Base-by-base conservation (phyloP, 2,329 filamentous ascomycete genomes). In the Teratosphaeria epicoccoides region DNA sequence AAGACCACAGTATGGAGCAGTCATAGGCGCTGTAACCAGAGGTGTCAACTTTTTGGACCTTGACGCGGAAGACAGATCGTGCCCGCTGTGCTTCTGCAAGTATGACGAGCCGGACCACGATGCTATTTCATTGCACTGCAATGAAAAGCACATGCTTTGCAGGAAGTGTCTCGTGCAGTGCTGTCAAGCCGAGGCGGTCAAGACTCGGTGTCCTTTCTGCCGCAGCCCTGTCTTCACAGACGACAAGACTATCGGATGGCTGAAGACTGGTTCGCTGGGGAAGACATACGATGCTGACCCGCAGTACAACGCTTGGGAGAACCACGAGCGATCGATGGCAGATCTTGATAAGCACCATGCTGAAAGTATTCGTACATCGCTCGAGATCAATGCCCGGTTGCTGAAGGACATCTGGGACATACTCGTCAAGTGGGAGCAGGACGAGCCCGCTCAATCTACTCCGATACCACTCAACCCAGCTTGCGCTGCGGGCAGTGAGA, bases 141-240 rank as follows among this genome's bases (percentile, higher is more conserved):
- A 28, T 17, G 25, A 28, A 11, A 46, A 46, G 23, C 44, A 46
- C 44, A n/a, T 46, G 44, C 44, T 46, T 2, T 46, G 44, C 44
- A 46, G 25, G 25, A 14, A 24, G 6, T 46, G 44, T 20, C 25
- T 46, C 12, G 11, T 46, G 25, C 44, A 23, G 25, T 24, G 23
- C 25, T 46, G 44, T 23, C 44, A 46, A 11, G 17, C 20, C 25
- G 44, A 28, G 23, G 23, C 23, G 20, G 22, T 24, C 3, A 28
- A 46, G 25, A 28, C 44, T 24, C 44, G 25, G 25, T 46, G 44
- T 46, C 44, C 44, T 23, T 46, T 46, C 44, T 46, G 44, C 20
- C 23, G 44, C 12, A 46, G 23, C 20, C 11, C 23, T 7, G 23
- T 46, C 44, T 46, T 46, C 20, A 28, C 23, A 17, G 25, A 46